phyloP scores from a whole-genome alignment of 768 basidiomycete genomes.

The Thelephora ganbajun region DNA sequence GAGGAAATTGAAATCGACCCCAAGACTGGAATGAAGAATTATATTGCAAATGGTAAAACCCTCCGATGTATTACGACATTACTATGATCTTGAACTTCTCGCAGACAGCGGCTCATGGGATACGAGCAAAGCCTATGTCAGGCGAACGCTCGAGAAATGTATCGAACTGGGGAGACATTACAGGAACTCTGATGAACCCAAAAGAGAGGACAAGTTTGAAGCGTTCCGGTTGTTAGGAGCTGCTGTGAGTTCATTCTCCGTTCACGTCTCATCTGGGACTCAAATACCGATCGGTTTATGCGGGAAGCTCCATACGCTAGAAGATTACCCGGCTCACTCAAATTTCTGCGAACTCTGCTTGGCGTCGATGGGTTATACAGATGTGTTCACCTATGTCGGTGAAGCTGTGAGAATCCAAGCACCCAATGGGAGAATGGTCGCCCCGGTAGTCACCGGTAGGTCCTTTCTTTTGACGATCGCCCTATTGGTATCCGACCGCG shows the following conservation, averaged over 20 bases:
- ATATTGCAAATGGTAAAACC: slow-evolving; percentile 63
- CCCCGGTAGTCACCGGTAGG: slow-evolving; percentile 68
- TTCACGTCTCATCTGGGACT: background rate
- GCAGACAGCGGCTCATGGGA: slow-evolving; percentile 67
- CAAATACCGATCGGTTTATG: background rate
- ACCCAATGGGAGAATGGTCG: slow-evolving; percentile 60
- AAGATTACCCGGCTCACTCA: slow-evolving; percentile 82
- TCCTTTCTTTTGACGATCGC: background rate
- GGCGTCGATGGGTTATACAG: slow-evolving; percentile 51
- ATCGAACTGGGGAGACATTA: slow-evolving; percentile 65
- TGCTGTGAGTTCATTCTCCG: slow-evolving; percentile 24
- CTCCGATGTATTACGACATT: background rate
- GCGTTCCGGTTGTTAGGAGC: slow-evolving; percentile 71
- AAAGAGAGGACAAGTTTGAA: slow-evolving; percentile 54
- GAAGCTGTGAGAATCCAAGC: slow-evolving; percentile 62
- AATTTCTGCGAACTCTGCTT: slow-evolving; percentile 84
- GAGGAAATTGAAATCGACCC: slow-evolving; percentile 77
- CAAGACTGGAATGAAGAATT: slow-evolving; percentile 88
- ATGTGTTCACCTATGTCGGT: slow-evolving; percentile 84
- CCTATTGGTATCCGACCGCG: too few species aligned
- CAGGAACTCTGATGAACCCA: slow-evolving; percentile 39
- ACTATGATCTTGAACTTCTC: too few species aligned
- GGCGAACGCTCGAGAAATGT: slow-evolving; percentile 62
- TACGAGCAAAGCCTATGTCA: slow-evolving; percentile 67
- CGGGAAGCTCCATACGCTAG: slow-evolving; percentile 74